Base-by-base conservation (phyloP, 2,329 filamentous ascomycete species). In the Microdochium bolleyi region DNA sequence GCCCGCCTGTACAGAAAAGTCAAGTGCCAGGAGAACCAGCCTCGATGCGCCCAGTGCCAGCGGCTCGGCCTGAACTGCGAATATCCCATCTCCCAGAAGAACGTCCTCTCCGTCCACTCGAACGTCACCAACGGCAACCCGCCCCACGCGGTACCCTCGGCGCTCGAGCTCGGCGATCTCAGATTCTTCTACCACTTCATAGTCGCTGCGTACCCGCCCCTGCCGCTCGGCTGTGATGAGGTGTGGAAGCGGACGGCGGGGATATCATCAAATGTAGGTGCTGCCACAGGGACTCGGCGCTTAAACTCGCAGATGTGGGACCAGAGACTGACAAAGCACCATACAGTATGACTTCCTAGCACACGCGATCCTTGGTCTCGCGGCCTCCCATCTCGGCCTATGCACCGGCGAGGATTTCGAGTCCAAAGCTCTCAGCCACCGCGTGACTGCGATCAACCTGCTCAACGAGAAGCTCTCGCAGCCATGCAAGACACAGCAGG, bases 101-200 rank as follows among this genome's bases (percentile, higher is more conserved):
- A 81, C 37, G 71, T 70, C 16, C 64, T 83, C 0, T 61, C 41
- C 9, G 41, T 46, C 16, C 13, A 10, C n/a, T 37, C 52, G 30
- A 24, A 16, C 32, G 3, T 46, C 14, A 46, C 19, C 14, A 16
- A 41, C 7, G 16, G 21, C 24, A 10, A 38, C 25, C 54, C 58
- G 34, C 54, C 60, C 16, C 57, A 60, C 2, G 58, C 61, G 1
- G 50, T 52, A 2, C 58, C 60, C 19, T 46, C 55, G 14, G 53
- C 54, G 49, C 84, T 84, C 61, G 81, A 73, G 51, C 60, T 83
- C 53, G 76, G 81, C 50, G 84, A 87, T 59, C 85, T 87, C 82
- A 78, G 82, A 37, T 78, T 86, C 63, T 87, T 87, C 59, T 83
- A 87, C 62, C 82, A 87, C 63, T 87, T 86, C 57, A 67, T 87